Conservation (phyloP, 2,329 filamentous ascomycete species). For the Sporothrix variecibatus region DNA sequence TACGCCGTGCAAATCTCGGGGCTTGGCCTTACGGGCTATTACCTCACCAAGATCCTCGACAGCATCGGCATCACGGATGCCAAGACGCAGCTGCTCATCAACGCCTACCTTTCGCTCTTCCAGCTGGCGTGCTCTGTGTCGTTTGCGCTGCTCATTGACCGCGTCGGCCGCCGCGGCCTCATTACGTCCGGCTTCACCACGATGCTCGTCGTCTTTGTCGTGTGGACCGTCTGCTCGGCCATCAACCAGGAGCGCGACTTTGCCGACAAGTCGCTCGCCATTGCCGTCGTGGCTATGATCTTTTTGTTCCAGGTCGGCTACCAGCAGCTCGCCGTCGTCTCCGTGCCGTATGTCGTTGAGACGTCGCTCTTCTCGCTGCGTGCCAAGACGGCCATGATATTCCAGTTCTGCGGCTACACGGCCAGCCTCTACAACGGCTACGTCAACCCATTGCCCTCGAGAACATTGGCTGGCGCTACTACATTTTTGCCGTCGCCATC, state of each 20-base stretch:
- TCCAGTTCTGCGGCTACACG: conserved; percentile 32
- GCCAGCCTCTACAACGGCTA: conserved; percentile 43
- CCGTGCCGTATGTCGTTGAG: conserved; percentile 49
- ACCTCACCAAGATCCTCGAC: conserved; percentile 30
- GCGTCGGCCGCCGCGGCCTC: conserved; percentile 32
- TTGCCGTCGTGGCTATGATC: conserved; percentile 37
- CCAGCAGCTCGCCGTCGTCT: conserved; percentile 42
- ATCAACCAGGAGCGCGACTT: conserved; percentile 34
- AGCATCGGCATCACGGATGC: conserved; percentile 30
- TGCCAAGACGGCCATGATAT: conserved; percentile 37
- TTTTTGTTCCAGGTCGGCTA: conserved; percentile 42
- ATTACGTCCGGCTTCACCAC: neutral
- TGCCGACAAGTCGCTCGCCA: conserved; percentile 45
- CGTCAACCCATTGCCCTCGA: conserved; percentile 40
- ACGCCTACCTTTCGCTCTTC: conserved; percentile 36
- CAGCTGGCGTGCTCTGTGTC: conserved; percentile 33
- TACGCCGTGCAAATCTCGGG: conserved; percentile 27
- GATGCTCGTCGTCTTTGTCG: conserved; percentile 40
- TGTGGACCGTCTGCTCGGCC: conserved; percentile 39
- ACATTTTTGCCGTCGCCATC: conserved; percentile 46
- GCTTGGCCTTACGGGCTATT: conserved; percentile 30
- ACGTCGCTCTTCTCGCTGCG: conserved; percentile 46
- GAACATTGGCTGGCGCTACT: conserved; percentile 45
- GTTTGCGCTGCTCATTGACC: conserved; percentile 36
- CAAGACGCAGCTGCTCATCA: conserved; percentile 38